Evolutionary conservation across 2,329 filamentous ascomycete genomes (phyloP), one percentile per base, ranked within the genome.

Genomic region (Penicillium digitatum): DNA sequence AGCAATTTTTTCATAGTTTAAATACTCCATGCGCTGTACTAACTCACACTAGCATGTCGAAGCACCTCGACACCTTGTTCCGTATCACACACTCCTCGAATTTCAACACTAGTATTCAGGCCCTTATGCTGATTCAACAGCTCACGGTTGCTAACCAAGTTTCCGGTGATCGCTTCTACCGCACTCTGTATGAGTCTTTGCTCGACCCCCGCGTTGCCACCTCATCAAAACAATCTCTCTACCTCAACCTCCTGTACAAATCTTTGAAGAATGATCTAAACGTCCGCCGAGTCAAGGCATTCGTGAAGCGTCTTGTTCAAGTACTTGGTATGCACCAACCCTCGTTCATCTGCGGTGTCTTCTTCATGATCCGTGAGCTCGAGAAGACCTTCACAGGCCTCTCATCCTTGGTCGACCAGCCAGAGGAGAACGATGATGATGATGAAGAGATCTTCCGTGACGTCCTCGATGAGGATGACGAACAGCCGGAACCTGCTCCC

Each of bases 51-150:
- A 66, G 68, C 49, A 51, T 52, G 20, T 89, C 95, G 67, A 86
- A 87, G 55, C 93, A 99, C 68, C 83, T 99, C 54, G 88, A 97
- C 69, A 96, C 93, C 3, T 82, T 99, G 26, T 99, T 96, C 81
- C 87, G 86, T 66, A 94, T 99, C 66, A 95, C 94, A 0, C 94
- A 99, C 74, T 97, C 93, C 0, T 90, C 93, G 54, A 99, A 99
- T 74, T 97, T 99, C 82, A 99, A 97, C 76, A 99, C 94, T 0
- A 94, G 91, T 69, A 90, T 99, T 35, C 94, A 99, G 74, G 93
- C 94, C 32, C 82, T 99, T 61, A 88, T 96, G 76, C 79, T 99
- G 45, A 95, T 99, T 62, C 94, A 97, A 71, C 94, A 97, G 72
- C 82, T 99, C 27, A 89, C 91, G 0, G 80, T 86, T 1, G 84